phyloP scores from a whole-genome alignment of 1,284 basidiomycete species.

The Malassezia yamatoensis region DNA sequence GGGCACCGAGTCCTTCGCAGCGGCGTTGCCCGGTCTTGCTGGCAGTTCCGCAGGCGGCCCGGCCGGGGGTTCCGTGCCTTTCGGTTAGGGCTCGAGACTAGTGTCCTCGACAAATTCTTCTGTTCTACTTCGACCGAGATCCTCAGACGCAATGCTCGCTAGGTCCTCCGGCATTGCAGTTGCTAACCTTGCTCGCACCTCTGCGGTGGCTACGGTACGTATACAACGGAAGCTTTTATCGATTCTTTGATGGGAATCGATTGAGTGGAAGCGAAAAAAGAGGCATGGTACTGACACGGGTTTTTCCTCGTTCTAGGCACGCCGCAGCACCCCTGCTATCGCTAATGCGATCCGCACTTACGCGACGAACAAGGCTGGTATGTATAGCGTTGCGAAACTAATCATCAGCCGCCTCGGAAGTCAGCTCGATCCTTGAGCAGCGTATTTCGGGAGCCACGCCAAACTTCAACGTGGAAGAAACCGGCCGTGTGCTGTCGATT shows the following conservation, averaged over 20 bases:
- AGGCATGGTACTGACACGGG: too few relatives aligned
- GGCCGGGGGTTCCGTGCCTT: conserved; percentile 3
- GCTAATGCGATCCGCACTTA: conserved; percentile 55
- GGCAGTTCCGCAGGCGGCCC: conserved; percentile 15
- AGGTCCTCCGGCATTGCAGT: conserved; percentile 42
- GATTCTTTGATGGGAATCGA: too few relatives aligned
- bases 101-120: conserved; percentile 16
- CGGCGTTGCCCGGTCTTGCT: conserved; percentile 14
- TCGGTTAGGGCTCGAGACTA: conserved; percentile 5
- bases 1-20: conserved; percentile 10
- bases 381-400: conserved; percentile 33
- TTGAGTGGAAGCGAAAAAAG: too few relatives aligned
- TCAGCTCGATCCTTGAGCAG: conserved; percentile 95
- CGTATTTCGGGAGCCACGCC: conserved; percentile 86
- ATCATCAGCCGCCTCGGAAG: conserved; percentile 81
- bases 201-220: conserved; percentile 37
- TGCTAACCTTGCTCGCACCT: conserved; percentile 44
- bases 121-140: conserved; percentile 11
- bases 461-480: conserved; percentile 93
- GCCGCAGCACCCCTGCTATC: conserved; percentile 52
- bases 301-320: conserved; percentile 46
- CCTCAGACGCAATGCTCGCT: conserved; percentile 38
- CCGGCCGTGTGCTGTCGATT: conserved; percentile 93
- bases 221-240: neutral
- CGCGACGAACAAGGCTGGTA: conserved; percentile 94